These are phyloP conservation scores for Diaporthe helianthi DNA, from an alignment of 2,329 filamentous ascomycete species.

Conservation along the genomic window DNA sequence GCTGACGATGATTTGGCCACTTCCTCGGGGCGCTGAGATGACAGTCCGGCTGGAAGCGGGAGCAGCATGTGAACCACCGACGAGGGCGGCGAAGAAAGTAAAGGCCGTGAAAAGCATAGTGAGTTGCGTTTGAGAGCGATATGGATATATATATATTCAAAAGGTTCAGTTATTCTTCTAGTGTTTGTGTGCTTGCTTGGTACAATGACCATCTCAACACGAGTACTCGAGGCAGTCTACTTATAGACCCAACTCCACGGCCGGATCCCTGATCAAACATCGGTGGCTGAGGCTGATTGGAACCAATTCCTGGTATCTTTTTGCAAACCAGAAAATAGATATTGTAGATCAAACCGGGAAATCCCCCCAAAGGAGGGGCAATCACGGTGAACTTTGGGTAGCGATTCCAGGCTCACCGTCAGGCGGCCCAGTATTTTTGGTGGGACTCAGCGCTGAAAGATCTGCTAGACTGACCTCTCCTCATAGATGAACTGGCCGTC, in stretches of 20 bases:
- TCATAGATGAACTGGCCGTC: background rate
- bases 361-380: constrained; percentile 7
- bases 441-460: background rate
- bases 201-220: background rate
- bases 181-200: background rate
- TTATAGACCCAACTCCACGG: background rate
- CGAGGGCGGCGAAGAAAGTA: background rate
- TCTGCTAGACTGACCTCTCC: background rate
- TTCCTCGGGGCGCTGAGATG: background rate
- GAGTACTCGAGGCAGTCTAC: background rate
- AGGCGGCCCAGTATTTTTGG: constrained; percentile 4
- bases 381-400: background rate
- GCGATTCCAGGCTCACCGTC: constrained; percentile 12
- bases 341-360: background rate
- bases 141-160: background rate
- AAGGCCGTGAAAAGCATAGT: background rate
- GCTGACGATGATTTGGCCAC: constrained; percentile 11
- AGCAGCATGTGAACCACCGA: background rate
- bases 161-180: background rate
- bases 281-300: constrained; percentile 13
- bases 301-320: background rate
- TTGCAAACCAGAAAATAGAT: constrained; percentile 14
- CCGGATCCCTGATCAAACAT: background rate
- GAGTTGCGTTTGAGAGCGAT: too few relatives aligned
- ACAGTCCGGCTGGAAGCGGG: background rate